Percentiles rank a stretch among this genome's conserved stretches.
These are phyloP conservation scores for Annulohypoxylon nitens DNA, from an alignment of 495 filamentous ascomycete species.

Conservation along the genomic window DNA sequence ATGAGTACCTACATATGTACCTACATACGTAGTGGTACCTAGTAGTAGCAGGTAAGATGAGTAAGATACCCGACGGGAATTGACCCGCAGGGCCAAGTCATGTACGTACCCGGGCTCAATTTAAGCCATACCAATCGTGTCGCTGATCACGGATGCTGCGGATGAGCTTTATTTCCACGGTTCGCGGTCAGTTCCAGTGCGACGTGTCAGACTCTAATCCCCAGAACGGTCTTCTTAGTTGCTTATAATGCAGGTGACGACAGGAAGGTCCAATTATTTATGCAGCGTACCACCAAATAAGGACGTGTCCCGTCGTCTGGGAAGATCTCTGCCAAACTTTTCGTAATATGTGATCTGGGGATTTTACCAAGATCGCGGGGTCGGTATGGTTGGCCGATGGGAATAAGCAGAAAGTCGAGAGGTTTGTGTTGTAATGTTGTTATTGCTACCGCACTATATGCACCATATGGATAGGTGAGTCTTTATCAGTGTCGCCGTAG, in stretches of 20 bases:
- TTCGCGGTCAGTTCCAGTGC: slow-evolving; percentile 19
- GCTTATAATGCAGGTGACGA: slow-evolving; percentile 33
- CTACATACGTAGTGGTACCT: too few species aligned
- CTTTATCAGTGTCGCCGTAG: not conserved
- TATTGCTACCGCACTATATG: not conserved
- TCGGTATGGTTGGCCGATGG: slow-evolving; percentile 22
- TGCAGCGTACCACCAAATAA: slow-evolving; percentile 27
- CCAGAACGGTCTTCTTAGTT: slow-evolving; percentile 17
- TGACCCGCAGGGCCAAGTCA: not conserved
- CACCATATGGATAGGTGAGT: not conserved
- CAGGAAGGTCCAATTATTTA: slow-evolving; percentile 35
- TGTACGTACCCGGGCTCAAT: not conserved
- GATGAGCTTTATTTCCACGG: slow-evolving; percentile 19
- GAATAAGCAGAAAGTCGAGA: slow-evolving; percentile 6
- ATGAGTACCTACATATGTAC: too few species aligned
- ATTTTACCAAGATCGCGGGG: slow-evolving; percentile 41
- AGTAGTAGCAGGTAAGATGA: too few species aligned
- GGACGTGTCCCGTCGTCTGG: not conserved
- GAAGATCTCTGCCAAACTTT: slow-evolving; percentile 32
- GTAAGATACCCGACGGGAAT: not conserved
- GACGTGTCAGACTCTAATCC: slow-evolving; percentile 42
- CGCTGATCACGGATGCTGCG: slow-evolving; percentile 31
- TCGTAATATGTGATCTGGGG: slow-evolving; percentile 38
- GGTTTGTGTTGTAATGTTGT: not conserved
- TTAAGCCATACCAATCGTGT: slow-evolving; percentile 25